A percentile compares a stretch with the other conserved stretches of the same genome.
phyloP scores from a whole-genome alignment of 176 grass and related monocot species.

The Carex parvula region DNA sequence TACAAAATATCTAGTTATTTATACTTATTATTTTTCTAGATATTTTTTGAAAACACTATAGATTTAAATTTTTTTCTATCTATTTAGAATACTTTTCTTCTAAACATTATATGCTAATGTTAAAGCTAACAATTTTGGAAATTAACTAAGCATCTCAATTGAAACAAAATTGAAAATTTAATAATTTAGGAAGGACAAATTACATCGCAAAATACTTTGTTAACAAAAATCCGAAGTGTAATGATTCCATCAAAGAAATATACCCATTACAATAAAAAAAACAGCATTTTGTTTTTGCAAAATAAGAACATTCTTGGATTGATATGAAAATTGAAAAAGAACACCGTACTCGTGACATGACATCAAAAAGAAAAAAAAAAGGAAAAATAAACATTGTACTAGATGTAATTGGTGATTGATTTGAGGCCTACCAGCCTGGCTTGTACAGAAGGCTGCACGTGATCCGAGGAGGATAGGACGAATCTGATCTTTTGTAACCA shows the following conservation, averaged over 20 bases:
- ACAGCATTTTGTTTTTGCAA: not conserved
- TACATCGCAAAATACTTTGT: not conserved
- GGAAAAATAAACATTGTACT: not conserved
- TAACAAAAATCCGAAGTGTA: not conserved
- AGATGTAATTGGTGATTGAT: not conserved
- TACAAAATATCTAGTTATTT: too few relatives aligned
- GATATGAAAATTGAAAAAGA: not conserved
- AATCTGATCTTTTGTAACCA: not conserved
- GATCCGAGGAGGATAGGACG: constrained; percentile 30
- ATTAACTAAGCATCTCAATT: too few relatives aligned
- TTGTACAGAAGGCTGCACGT: constrained; percentile 16
- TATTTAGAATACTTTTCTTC: too few relatives aligned
- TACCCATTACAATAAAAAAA: not conserved
- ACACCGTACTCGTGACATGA: not conserved
- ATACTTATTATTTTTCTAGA: too few relatives aligned
- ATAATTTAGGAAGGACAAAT: not conserved
- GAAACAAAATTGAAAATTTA: not conserved
- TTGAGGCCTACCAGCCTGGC: constrained; percentile 23
- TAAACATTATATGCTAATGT: too few relatives aligned
- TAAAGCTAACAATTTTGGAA: too few relatives aligned
- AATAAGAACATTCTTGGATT: not conserved
- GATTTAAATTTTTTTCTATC: too few relatives aligned
- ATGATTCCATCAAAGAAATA: not conserved
- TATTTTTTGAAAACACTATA: too few relatives aligned
- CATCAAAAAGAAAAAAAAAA: not conserved